Percentiles rank a stretch among this genome's conserved stretches.
These are phyloP conservation scores for Trichophyton verrucosum DNA, from an alignment of 2,329 filamentous ascomycete genomes.

Conservation along the genomic window DNA sequence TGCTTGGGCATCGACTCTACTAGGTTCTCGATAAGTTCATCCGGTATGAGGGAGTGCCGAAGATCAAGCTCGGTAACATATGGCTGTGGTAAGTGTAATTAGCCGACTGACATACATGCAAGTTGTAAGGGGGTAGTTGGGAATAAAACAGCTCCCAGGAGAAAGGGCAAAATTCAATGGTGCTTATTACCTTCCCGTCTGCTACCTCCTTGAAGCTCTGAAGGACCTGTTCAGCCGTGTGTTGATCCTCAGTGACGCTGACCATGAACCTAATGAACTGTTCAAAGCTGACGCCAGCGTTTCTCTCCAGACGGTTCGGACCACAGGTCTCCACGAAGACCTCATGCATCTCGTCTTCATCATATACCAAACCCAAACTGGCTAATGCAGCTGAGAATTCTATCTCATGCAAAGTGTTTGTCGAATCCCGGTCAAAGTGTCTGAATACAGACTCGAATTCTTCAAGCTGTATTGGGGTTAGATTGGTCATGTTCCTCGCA, in stretches of 20 bases:
- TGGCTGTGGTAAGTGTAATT: slow-evolving; percentile 37
- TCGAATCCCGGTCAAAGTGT: slow-evolving; percentile 89
- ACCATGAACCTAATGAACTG: slow-evolving; percentile 99
- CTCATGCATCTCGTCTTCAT: slow-evolving; percentile 95
- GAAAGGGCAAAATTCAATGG: not conserved
- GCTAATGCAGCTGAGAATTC: slow-evolving; percentile 93
- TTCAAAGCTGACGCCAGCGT: slow-evolving; percentile 73
- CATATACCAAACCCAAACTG: slow-evolving; percentile 89
- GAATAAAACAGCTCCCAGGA: not conserved
- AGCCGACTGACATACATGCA: not conserved
- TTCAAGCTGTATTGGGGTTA: slow-evolving; percentile 94
- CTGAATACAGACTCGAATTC: slow-evolving; percentile 98
- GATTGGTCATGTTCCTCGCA: slow-evolving; percentile 93
- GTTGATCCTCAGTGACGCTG: slow-evolving; percentile 95
- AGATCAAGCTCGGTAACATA: slow-evolving; percentile 98
- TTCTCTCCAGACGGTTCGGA: slow-evolving; percentile 44
- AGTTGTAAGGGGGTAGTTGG: slow-evolving; percentile 5
- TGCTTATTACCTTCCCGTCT: slow-evolving; percentile 61
- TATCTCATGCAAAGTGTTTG: slow-evolving; percentile 79
- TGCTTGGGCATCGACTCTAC: slow-evolving; percentile 76
- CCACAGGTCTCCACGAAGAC: slow-evolving; percentile 81
- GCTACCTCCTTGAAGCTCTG: slow-evolving; percentile 96
- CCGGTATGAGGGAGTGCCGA: slow-evolving; percentile 84
- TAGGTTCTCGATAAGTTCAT: slow-evolving; percentile 91
- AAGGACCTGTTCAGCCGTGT: slow-evolving; percentile 96